phyloP scores from a whole-genome alignment of 2,329 filamentous ascomycete genomes.

The Arthrobotrys iridis region DNA sequence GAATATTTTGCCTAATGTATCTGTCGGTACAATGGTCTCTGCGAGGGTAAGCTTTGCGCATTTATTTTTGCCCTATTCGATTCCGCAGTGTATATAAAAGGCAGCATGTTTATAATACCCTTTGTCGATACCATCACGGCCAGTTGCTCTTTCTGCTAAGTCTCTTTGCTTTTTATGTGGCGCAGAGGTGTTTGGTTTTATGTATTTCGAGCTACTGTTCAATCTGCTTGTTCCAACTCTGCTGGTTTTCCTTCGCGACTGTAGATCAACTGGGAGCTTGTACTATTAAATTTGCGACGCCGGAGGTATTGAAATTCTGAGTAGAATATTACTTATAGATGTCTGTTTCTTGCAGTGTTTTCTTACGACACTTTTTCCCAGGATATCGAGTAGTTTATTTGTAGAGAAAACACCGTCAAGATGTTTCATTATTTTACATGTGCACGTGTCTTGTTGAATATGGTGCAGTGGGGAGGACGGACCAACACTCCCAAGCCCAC shows the following conservation, averaged over 20 bases:
- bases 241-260: constrained; percentile 1
- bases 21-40: constrained; percentile 57
- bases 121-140: constrained; percentile 32
- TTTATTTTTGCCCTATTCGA: constrained; percentile 18
- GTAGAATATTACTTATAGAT: too few species aligned
- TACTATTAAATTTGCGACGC: neutral
- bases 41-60: constrained; percentile 15
- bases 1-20: constrained; percentile 60
- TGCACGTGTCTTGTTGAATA: too few species aligned
- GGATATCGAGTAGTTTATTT: too few species aligned
- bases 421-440: too few species aligned
- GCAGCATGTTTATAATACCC: constrained; percentile 37
- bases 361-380: too few species aligned
- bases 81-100: constrained; percentile 36
- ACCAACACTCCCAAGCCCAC: neutral
- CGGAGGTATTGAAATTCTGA: neutral
- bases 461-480: too few species aligned
- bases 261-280: neutral
- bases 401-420: too few species aligned
- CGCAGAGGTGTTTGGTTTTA: constrained; percentile 16
- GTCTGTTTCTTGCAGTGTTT: too few species aligned
- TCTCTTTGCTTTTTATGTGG: constrained; percentile 6
- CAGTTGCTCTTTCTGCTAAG: constrained; percentile 20
- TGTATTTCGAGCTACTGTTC: neutral
- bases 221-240: neutral